A percentile compares a stretch with the other conserved stretches of the same genome.
Evolutionary conservation across 2,329 filamentous ascomycete genomes (phyloP).

Genomic region (Hymenoscyphus fructigenus): DNA sequence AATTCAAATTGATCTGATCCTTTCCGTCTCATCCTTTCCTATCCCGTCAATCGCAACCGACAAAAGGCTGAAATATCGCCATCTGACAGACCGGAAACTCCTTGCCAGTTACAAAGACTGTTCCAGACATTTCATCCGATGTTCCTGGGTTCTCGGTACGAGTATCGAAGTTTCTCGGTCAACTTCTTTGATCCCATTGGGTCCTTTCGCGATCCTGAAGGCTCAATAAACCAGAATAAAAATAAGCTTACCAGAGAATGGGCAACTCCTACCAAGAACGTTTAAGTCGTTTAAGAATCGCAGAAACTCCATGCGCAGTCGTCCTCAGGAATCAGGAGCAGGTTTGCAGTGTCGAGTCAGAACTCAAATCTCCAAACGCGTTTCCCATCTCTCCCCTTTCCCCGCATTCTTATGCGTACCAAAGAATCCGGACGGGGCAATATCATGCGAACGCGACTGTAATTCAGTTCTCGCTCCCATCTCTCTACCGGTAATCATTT

Average conservation of each 20-base stretch:
- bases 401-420: not conserved
- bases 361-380: conserved; percentile 1
- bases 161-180: not conserved
- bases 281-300: not conserved
- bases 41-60: not conserved
- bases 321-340: too few species aligned
- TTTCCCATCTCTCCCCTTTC: not conserved
- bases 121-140: not conserved
- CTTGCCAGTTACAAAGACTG: not conserved
- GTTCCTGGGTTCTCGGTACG: not conserved
- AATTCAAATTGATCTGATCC: not conserved
- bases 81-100: not conserved
- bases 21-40: not conserved
- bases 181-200: not conserved
- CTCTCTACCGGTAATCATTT: too few species aligned
- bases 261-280: not conserved
- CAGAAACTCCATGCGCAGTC: not conserved
- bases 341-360: not conserved
- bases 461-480: too few species aligned
- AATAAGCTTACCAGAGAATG: not conserved
- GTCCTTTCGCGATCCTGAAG: not conserved
- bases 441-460: too few species aligned
- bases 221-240: not conserved
- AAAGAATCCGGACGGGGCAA: too few species aligned
- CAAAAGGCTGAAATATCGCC: not conserved